Conservation (phyloP, 768 basidiomycete species). For the Russula emetica region DNA sequence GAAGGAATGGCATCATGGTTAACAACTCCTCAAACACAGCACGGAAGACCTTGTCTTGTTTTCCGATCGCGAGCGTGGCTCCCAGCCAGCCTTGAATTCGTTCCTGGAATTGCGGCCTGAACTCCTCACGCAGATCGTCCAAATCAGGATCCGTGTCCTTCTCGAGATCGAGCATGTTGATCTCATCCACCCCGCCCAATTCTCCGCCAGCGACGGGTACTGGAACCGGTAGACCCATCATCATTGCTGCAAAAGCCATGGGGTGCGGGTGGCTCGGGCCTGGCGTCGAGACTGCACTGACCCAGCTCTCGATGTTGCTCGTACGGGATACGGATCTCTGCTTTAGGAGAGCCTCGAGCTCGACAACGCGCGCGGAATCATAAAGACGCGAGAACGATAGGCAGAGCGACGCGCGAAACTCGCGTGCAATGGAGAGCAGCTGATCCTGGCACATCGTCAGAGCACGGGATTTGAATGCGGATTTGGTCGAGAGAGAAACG, state of each 20-base stretch:
- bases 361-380: slow-evolving; percentile 38
- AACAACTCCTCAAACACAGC: slow-evolving; percentile 45
- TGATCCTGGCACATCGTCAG: slow-evolving; percentile 50
- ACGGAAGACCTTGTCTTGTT: slow-evolving; percentile 36
- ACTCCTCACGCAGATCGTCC: slow-evolving; percentile 59
- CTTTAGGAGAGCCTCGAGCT: slow-evolving; percentile 46
- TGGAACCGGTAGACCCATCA: slow-evolving; percentile 47
- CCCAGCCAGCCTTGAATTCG: slow-evolving; percentile 57
- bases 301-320: slow-evolving; percentile 50
- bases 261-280: slow-evolving; percentile 41
- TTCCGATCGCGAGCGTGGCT: slow-evolving; percentile 39
- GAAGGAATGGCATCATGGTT: slow-evolving; percentile 55
- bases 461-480: slow-evolving; percentile 32
- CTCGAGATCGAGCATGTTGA: slow-evolving; percentile 50
- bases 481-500: slow-evolving; percentile 36
- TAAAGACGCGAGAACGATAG: slow-evolving; percentile 47
- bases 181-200: slow-evolving; percentile 44
- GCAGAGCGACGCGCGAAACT: slow-evolving; percentile 43
- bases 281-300: slow-evolving; percentile 44
- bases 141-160: slow-evolving; percentile 47
- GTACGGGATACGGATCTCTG: slow-evolving; percentile 39
- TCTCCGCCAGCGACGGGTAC: slow-evolving; percentile 39
- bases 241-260: slow-evolving; percentile 61
- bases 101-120: slow-evolving; percentile 51
- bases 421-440: slow-evolving; percentile 43